phyloP scores from a whole-genome alignment of 2,329 filamentous ascomycete species.

The Sporothrix luriei region DNA sequence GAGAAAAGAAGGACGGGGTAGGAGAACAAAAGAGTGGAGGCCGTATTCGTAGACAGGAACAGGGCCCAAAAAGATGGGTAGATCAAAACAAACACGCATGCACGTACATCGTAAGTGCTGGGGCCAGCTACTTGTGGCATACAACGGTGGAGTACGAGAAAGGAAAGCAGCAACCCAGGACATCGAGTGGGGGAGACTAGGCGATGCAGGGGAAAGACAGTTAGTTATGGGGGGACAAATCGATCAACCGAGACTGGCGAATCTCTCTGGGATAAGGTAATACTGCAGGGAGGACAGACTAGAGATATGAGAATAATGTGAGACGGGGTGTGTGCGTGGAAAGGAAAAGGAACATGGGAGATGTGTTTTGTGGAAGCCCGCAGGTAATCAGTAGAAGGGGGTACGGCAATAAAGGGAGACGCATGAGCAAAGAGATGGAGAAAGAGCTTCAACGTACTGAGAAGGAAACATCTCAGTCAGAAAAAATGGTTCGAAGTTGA shows the following conservation, averaged over 20 bases:
- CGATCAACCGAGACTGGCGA: constrained; percentile 17
- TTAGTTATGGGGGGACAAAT: constrained; percentile 7
- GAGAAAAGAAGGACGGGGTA: neutral
- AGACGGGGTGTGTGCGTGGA: constrained; percentile 2
- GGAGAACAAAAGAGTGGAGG: constrained; percentile 8
- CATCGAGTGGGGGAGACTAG: constrained; percentile 2
- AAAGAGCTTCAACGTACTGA: neutral
- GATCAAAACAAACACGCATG: constrained; percentile 14
- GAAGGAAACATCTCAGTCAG: neutral
- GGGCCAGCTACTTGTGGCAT: constrained; percentile 10
- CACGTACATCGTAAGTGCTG: constrained; percentile 21
- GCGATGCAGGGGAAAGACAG: constrained; percentile 7
- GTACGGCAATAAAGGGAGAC: neutral
- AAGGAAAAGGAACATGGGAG: neutral
- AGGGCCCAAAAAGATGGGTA: neutral
- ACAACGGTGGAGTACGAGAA: neutral
- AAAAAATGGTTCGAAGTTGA: neutral
- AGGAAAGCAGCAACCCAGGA: neutral
- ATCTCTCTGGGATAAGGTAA: constrained; percentile 24
- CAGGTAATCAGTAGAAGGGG: neutral
- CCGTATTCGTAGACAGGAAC: constrained; percentile 8
- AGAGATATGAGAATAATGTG: constrained; percentile 12
- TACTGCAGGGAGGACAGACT: constrained; percentile 13
- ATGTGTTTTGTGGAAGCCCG: neutral
- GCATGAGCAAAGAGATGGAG: neutral